phyloP scores from a whole-genome alignment of 2,329 filamentous ascomycete species.

The Chalara sp. region DNA sequence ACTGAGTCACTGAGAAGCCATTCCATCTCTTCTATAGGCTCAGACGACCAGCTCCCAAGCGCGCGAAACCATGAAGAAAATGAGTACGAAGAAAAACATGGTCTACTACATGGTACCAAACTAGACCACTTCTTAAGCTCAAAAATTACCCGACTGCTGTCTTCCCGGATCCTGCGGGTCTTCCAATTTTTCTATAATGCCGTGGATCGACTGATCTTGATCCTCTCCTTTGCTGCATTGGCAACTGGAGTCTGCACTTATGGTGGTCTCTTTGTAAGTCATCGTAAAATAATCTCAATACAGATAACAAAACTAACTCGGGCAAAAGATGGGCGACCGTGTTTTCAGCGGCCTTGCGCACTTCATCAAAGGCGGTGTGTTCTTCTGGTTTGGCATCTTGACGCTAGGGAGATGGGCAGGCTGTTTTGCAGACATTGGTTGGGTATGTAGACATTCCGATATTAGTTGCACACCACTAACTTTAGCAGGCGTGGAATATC shows the following conservation, averaged over 20 bases:
- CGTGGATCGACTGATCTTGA: constrained; percentile 70
- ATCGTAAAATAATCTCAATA: not conserved
- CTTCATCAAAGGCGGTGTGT: constrained; percentile 90
- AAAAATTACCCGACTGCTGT: constrained; percentile 48
- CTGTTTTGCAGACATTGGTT: constrained; percentile 82
- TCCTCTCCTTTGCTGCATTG: constrained; percentile 69
- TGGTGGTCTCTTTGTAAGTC: constrained; percentile 76
- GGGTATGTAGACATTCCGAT: constrained; percentile 41
- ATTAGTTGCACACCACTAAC: constrained; percentile 5
- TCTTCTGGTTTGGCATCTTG: constrained; percentile 86
- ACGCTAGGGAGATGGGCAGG: constrained; percentile 87
- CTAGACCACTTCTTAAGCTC: constrained; percentile 45
- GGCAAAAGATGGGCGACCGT: constrained; percentile 50
- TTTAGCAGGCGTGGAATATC: constrained; percentile 72
- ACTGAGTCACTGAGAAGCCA: constrained; percentile 61
- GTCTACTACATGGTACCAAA: constrained; percentile 33
- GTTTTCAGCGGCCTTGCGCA: constrained; percentile 83
- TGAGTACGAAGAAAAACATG: constrained; percentile 38
- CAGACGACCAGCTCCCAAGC: constrained; percentile 20
- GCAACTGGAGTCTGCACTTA: constrained; percentile 69
- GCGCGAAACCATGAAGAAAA: constrained; percentile 30
- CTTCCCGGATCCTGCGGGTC: constrained; percentile 47
- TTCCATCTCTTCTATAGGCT: constrained; percentile 52
- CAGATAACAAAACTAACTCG: constrained; percentile 4
- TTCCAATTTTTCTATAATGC: constrained; percentile 56